phyloP scores from a whole-genome alignment of 495 filamentous ascomycete species.

The Lindgomyces ingoldianus region DNA sequence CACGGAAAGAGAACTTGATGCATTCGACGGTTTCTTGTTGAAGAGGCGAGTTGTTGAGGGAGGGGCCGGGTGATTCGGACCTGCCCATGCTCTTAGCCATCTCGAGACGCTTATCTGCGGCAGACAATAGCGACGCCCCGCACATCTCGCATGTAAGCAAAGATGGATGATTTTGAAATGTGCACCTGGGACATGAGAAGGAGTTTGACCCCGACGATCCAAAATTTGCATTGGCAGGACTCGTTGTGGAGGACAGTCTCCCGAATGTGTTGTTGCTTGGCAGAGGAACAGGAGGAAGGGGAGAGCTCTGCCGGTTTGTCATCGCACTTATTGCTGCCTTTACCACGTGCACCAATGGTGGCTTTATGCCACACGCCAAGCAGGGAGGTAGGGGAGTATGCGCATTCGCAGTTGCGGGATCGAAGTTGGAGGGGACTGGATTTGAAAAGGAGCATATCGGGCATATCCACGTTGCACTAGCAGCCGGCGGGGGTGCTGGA shows the following conservation, averaged over 20 bases:
- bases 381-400: slow-evolving; percentile 82
- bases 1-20: slow-evolving; percentile 89
- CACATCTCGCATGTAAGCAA: slow-evolving; percentile 88
- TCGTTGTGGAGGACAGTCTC: neutral
- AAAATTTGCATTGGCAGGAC: neutral
- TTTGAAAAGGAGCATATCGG: slow-evolving; percentile 98
- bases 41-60: slow-evolving; percentile 43
- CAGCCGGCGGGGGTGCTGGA: slow-evolving; percentile 53
- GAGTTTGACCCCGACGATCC: slow-evolving; percentile 1
- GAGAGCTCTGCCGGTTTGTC: slow-evolving; percentile 36
- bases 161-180: slow-evolving; percentile 90
- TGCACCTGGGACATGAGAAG: slow-evolving; percentile 84
- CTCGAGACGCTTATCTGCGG: slow-evolving; percentile 46
- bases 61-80: slow-evolving; percentile 77
- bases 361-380: slow-evolving; percentile 91
- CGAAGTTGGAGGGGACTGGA: slow-evolving; percentile 88
- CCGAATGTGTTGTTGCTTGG: neutral
- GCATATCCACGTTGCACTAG: slow-evolving; percentile 91
- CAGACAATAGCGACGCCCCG: slow-evolving; percentile 69
- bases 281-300: neutral
- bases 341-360: slow-evolving; percentile 73
- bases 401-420: slow-evolving; percentile 71
- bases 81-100: slow-evolving; percentile 49
- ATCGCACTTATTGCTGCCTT: slow-evolving; percentile 74
- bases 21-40: slow-evolving; percentile 65